Evolutionary conservation across 176 grass and related monocot genomes (phyloP).

Genomic region (Olyra latifolia): DNA sequence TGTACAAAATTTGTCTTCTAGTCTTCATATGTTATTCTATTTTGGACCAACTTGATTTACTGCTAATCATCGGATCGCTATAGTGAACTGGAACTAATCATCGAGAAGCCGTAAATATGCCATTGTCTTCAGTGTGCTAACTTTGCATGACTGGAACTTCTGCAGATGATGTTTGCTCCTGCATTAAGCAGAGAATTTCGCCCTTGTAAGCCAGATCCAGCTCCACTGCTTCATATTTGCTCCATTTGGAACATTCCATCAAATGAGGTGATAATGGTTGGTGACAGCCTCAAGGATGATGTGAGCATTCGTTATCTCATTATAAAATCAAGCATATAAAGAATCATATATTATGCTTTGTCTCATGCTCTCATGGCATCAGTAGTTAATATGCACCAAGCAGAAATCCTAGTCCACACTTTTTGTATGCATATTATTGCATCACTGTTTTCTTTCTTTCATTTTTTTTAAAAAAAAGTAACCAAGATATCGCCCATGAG

Average conservation of each 20-base stretch:
- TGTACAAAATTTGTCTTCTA: neutral
- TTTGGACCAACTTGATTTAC: neutral
- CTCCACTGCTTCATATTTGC: constrained; percentile 89
- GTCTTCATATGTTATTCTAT: neutral
- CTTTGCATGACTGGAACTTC: neutral
- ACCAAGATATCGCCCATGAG: neutral
- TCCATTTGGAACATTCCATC: constrained; percentile 78
- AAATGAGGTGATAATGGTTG: constrained; percentile 87
- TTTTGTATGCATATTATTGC: neutral
- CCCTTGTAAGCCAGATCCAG: constrained; percentile 91
- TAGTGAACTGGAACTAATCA: neutral
- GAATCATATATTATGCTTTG: neutral
- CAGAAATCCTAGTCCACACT: neutral
- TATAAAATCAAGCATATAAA: neutral
- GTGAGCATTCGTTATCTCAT: constrained; percentile 50
- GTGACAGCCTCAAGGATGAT: constrained; percentile 93
- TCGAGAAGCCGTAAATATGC: neutral
- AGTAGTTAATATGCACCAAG: neutral
- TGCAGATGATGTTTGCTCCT: constrained; percentile 67
- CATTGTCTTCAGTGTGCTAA: neutral
- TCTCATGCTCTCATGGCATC: neutral
- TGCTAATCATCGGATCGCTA: neutral
- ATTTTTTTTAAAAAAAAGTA: neutral
- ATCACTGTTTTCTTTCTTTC: neutral
- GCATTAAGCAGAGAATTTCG: constrained; percentile 93